Percentiles rank a stretch among this genome's conserved stretches.
Evolutionary conservation across 2,329 filamentous ascomycete species (phyloP).

Genomic region (Trichoderma sp.): DNA sequence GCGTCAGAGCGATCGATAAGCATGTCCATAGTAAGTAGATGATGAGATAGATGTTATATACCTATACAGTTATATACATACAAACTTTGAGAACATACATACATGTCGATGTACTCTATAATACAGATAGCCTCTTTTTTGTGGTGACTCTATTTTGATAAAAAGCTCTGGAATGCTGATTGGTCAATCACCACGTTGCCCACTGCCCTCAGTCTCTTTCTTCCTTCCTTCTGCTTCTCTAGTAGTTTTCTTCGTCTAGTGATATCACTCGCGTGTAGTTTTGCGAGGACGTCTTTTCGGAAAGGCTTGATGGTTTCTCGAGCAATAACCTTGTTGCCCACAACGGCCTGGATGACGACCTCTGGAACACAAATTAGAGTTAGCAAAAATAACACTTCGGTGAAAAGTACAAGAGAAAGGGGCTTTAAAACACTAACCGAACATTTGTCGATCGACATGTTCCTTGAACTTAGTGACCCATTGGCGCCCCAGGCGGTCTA

Average conservation of each 20-base stretch:
- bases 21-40: background rate
- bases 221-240: constrained; percentile 94
- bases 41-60: background rate
- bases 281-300: constrained; percentile 89
- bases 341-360: constrained; percentile 87
- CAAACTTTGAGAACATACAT: background rate
- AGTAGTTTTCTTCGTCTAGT: constrained; percentile 78
- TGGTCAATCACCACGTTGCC: constrained; percentile 97
- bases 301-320: constrained; percentile 96
- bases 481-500: constrained; percentile 72
- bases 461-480: constrained; percentile 98
- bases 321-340: constrained; percentile 78
- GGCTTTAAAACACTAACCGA: constrained; percentile 42
- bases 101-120: background rate
- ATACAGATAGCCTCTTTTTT: constrained; percentile 43
- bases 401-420: constrained; percentile 9
- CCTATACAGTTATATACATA: background rate
- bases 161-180: constrained; percentile 88
- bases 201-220: constrained; percentile 79
- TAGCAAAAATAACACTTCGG: background rate
- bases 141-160: constrained; percentile 48
- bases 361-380: constrained; percentile 45
- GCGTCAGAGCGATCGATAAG: background rate
- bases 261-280: constrained; percentile 89
- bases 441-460: constrained; percentile 95